Evolutionary conservation across 257 asterid species (phyloP).

Genomic region (Solanum bulbocastanum): DNA sequence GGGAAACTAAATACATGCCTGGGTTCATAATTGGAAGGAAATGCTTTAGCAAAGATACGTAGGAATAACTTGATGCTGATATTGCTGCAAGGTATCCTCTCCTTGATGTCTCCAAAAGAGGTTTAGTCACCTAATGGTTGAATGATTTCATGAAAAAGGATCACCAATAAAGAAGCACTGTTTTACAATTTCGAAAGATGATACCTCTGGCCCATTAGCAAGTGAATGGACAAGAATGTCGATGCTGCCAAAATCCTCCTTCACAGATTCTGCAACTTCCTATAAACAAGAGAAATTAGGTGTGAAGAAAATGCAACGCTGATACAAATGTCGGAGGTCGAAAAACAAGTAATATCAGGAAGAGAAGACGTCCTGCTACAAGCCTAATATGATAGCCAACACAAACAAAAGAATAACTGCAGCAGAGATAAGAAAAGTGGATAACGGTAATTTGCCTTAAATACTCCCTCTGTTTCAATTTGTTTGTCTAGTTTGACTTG

Average conservation of each 20-base stretch:
- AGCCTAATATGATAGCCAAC: not conserved
- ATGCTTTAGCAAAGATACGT: conserved; percentile 61
- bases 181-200: not conserved
- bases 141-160: not conserved
- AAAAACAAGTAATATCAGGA: not conserved
- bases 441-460: not conserved
- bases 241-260: conserved; percentile 73
- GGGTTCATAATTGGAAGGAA: conserved; percentile 81
- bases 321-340: not conserved
- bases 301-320: not conserved
- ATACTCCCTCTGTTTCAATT: no score
- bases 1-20: conserved; percentile 29
- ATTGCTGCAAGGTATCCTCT: conserved; percentile 88
- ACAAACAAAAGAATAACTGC: not conserved
- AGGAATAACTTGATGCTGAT: conserved; percentile 91
- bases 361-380: not conserved
- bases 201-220: conserved; percentile 91
- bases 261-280: conserved; percentile 84
- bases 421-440: not conserved
- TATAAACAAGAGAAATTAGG: conserved; percentile 18
- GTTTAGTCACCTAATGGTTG: conserved; percentile 57
- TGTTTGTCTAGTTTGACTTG: no score
- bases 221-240: conserved; percentile 89
- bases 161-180: not conserved
- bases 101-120: conserved; percentile 78